Percentiles rank a stretch among this genome's conserved stretches.
Conservation (phyloP, 768 basidiomycete genomes). For the Naganishia vaughanmartiniae region DNA sequence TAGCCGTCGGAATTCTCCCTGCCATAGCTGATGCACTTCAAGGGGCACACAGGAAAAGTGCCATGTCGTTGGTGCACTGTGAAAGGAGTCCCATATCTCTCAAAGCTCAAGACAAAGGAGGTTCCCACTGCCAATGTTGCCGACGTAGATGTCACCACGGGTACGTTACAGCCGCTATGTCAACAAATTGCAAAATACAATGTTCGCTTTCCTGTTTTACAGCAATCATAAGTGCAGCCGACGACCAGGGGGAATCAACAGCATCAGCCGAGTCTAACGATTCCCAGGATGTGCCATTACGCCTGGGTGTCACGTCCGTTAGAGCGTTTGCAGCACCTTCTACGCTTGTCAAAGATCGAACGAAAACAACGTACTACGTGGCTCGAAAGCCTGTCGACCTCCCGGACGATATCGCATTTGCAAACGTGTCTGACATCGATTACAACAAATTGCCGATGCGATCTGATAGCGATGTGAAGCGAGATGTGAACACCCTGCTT, state of each 20-base stretch:
- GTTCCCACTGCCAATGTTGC: not conserved
- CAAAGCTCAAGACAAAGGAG: not conserved
- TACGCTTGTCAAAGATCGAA: not conserved
- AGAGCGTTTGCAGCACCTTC: not conserved
- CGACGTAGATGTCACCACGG: not conserved
- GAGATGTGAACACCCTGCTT: not conserved
- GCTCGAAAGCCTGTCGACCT: not conserved
- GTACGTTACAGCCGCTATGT: not conserved
- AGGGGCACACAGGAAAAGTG: not conserved
- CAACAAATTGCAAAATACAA: not conserved
- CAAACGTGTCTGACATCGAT: not conserved
- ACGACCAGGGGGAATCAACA: too few relatives aligned
- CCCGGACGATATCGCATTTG: not conserved
- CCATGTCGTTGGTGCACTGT: slow-evolving; percentile 6
- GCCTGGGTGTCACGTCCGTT: not conserved
- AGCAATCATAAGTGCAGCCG: not conserved
- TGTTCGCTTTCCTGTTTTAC: not conserved
- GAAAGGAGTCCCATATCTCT: not conserved
- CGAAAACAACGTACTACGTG: not conserved
- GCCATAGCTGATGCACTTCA: not conserved
- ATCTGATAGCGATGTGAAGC: not conserved
- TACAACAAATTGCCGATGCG: not conserved
- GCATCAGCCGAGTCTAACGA: too few relatives aligned
- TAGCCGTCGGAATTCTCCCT: not conserved
- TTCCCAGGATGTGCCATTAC: too few relatives aligned